Evolutionary conservation across 257 asterid species (phyloP).

Genomic region (Solanum tarijense): DNA sequence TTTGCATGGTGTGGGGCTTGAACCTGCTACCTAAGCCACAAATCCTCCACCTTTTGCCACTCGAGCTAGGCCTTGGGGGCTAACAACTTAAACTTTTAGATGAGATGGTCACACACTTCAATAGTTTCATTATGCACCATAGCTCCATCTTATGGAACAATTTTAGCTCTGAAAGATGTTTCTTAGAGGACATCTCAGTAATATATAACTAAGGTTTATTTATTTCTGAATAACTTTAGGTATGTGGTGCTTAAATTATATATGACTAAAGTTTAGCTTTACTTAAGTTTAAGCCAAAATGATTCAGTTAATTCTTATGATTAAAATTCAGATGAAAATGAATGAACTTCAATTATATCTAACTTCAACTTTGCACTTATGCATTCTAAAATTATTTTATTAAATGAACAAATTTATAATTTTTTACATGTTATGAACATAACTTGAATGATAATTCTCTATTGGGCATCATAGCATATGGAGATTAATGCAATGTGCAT

Average conservation of each 20-base stretch:
- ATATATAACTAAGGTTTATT: not conserved
- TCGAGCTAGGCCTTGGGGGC: too few species aligned
- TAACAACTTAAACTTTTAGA: not conserved
- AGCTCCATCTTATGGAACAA: not conserved
- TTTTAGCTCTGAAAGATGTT: not conserved
- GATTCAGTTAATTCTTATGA: not conserved
- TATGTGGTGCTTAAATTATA: not conserved
- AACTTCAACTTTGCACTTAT: not conserved
- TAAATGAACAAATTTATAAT: not conserved
- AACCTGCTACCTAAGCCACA: too few species aligned
- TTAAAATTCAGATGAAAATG: not conserved
- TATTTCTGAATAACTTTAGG: not conserved
- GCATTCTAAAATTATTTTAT: not conserved
- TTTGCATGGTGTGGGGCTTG: too few species aligned
- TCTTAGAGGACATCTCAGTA: not conserved
- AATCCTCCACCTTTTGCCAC: too few species aligned
- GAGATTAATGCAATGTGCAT: not conserved
- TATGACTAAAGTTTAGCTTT: not conserved
- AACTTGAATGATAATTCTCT: not conserved
- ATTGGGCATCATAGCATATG: not conserved
- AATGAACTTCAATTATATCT: not conserved
- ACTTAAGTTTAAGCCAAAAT: not conserved
- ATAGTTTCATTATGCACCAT: not conserved
- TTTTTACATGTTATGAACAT: not conserved
- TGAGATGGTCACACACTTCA: not conserved